These are phyloP conservation scores for Aspergillus egyptiacus DNA, from an alignment of 495 filamentous ascomycete genomes.

Conservation along the genomic window DNA sequence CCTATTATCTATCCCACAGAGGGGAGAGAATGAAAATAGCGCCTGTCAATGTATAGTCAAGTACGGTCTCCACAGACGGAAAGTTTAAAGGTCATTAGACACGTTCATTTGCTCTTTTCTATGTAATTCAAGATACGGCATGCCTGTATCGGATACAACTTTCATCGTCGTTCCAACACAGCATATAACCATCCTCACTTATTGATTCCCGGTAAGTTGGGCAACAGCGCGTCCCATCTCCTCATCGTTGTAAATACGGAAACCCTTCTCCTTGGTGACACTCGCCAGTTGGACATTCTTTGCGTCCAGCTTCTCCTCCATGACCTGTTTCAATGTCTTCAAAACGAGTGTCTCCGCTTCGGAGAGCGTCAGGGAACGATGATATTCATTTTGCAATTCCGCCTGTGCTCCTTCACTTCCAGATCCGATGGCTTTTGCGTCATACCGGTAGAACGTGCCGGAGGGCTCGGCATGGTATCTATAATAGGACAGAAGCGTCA, in stretches of 20 bases:
- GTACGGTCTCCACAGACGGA: not conserved
- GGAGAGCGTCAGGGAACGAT: slow-evolving; percentile 88
- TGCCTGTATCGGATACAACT: slow-evolving; percentile 11
- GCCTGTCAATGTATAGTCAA: not conserved
- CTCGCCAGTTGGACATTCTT: slow-evolving; percentile 98
- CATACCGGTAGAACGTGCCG: slow-evolving; percentile 97
- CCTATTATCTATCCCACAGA: not conserved
- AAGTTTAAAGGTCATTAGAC: slow-evolving; percentile 15
- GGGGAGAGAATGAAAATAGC: not conserved
- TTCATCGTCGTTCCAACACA: slow-evolving; percentile 9
- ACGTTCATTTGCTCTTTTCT: slow-evolving; percentile 29
- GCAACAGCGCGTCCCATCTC: slow-evolving; percentile 91
- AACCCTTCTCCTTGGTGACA: slow-evolving; percentile 94
- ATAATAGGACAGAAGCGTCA: not conserved
- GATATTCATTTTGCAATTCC: slow-evolving; percentile 96
- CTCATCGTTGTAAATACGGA: slow-evolving; percentile 94
- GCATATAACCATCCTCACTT: slow-evolving; percentile 18
- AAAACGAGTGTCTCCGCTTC: slow-evolving; percentile 94
- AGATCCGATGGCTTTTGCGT: slow-evolving; percentile 96
- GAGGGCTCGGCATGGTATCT: slow-evolving; percentile 96
- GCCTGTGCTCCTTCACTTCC: slow-evolving; percentile 96
- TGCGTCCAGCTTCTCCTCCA: slow-evolving; percentile 98
- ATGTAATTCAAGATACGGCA: slow-evolving; percentile 21
- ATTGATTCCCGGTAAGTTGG: slow-evolving; percentile 51
- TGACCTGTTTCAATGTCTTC: slow-evolving; percentile 98